These are phyloP conservation scores for Rhodotorula sphaerocarpa DNA, from an alignment of 768 basidiomycete genomes.

Conservation along the genomic window DNA sequence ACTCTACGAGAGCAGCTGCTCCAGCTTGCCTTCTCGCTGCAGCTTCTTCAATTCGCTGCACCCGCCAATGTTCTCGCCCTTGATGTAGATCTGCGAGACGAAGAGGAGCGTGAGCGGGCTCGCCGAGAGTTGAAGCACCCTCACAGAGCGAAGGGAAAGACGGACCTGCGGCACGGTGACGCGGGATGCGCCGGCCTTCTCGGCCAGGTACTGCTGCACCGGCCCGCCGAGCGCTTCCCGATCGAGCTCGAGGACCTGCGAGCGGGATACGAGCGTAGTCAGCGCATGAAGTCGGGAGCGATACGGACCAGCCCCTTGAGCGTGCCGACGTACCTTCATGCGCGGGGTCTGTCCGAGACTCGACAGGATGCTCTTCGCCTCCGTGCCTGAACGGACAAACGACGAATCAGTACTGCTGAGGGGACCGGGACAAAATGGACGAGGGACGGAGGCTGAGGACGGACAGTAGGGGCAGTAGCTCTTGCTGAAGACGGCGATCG, in stretches of 20 bases:
- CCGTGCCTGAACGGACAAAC: neutral
- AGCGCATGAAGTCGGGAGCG: neutral
- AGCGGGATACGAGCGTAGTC: too few species aligned
- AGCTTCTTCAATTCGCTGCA: slow-evolving; percentile 34
- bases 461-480: slow-evolving; percentile 32
- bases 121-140: too few species aligned
- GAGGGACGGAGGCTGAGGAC: neutral
- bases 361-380: slow-evolving; percentile 27
- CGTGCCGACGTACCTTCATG: slow-evolving; percentile 11
- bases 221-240: slow-evolving; percentile 11
- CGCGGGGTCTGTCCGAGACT: slow-evolving; percentile 3
- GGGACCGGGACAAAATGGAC: neutral
- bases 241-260: slow-evolving; percentile 26
- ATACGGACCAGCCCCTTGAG: too few species aligned
- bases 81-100: slow-evolving; percentile 36
- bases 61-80: slow-evolving; percentile 33
- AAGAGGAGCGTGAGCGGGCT: neutral
- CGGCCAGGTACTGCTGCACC: slow-evolving; percentile 26
- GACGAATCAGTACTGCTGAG: neutral
- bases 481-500: slow-evolving; percentile 19
- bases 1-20: slow-evolving; percentile 19
- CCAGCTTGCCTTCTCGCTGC: slow-evolving; percentile 27
- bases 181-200: neutral
- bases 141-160: too few species aligned
- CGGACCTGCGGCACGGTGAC: slow-evolving; percentile 39